Evolutionary conservation across 2,329 filamentous ascomycete species (phyloP).

Genomic region (Cercospora zeina): DNA sequence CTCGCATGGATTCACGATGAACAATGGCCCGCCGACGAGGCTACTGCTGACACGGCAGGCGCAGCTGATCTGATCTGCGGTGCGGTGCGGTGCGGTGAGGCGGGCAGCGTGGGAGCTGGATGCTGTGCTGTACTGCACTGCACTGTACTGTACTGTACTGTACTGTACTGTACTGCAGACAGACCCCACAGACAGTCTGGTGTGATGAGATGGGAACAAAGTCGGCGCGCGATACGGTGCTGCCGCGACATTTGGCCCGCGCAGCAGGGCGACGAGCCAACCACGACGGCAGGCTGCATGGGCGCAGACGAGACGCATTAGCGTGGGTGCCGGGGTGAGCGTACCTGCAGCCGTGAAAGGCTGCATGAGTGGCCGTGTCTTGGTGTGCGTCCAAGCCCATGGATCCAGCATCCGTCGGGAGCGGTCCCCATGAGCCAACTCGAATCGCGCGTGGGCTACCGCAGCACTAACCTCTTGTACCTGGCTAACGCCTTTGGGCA

Average conservation of each 20-base stretch:
- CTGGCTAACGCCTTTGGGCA: conserved; percentile 33
- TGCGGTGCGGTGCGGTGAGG: background rate
- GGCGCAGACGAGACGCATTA: conserved; percentile 13
- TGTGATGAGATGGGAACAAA: background rate
- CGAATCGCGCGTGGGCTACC: conserved; percentile 32
- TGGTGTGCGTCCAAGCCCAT: conserved; percentile 22
- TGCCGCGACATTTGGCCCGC: conserved; percentile 22
- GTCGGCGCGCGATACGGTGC: conserved; percentile 2
- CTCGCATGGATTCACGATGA: conserved; percentile 19
- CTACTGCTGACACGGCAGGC: conserved; percentile 20
- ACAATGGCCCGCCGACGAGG: conserved; percentile 16
- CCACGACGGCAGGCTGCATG: conserved; percentile 19
- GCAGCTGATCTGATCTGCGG: background rate
- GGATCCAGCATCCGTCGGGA: conserved; percentile 32
- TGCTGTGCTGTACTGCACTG: background rate
- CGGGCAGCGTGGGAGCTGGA: background rate
- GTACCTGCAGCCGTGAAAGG: conserved; percentile 23
- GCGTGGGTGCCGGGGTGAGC: conserved; percentile 21
- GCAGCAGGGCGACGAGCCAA: conserved; percentile 18
- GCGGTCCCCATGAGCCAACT: conserved; percentile 32
- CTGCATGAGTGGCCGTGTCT: conserved; percentile 20
- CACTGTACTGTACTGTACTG: background rate
- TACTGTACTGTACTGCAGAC: background rate
- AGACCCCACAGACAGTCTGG: too few relatives aligned
- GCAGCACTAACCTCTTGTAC: conserved; percentile 31